phyloP scores from a whole-genome alignment of 768 basidiomycete species.

The Leccinum boreale region DNA sequence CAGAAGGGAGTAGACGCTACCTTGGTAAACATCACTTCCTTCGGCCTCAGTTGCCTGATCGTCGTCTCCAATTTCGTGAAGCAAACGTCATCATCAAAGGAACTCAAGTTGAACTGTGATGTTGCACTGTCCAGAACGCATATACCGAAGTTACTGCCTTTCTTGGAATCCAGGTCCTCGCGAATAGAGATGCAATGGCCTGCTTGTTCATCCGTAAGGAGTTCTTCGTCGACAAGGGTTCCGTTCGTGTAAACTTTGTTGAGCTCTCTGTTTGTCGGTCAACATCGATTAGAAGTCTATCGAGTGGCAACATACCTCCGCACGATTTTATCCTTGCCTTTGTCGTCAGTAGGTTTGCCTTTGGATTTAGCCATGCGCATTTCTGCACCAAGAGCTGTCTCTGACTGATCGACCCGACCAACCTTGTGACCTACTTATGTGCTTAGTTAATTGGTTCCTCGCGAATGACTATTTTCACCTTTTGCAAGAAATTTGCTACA shows the following conservation, averaged over 20 bases:
- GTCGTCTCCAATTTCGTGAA: conserved; percentile 92
- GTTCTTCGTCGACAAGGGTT: conserved; percentile 87
- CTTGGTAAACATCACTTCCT: conserved; percentile 90
- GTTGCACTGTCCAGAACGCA: conserved; percentile 94
- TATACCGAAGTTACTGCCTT: conserved; percentile 71
- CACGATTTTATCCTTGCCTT: conserved; percentile 83
- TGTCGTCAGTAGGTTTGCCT: conserved; percentile 44
- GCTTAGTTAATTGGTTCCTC: background rate
- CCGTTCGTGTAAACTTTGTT: conserved; percentile 97
- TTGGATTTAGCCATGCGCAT: conserved; percentile 80
- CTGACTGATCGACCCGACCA: conserved; percentile 93
- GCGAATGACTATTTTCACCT: conserved; percentile 10
- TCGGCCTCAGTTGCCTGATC: conserved; percentile 85
- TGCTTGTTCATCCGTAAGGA: conserved; percentile 89
- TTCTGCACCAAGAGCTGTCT: conserved; percentile 95
- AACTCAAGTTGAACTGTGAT: conserved; percentile 88
- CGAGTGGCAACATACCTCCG: conserved; percentile 47
- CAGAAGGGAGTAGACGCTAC: conserved; percentile 35
- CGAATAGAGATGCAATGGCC: conserved; percentile 92
- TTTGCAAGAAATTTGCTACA: conserved; percentile 79
- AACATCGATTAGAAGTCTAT: background rate
- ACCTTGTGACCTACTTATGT: conserved; percentile 74
- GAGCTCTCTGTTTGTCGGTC: conserved; percentile 56
- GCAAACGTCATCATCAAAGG: conserved; percentile 90
- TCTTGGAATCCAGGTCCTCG: conserved; percentile 40